Evolutionary conservation across 768 basidiomycete species (phyloP).

Genomic region (Leccinum uliginosum): DNA sequence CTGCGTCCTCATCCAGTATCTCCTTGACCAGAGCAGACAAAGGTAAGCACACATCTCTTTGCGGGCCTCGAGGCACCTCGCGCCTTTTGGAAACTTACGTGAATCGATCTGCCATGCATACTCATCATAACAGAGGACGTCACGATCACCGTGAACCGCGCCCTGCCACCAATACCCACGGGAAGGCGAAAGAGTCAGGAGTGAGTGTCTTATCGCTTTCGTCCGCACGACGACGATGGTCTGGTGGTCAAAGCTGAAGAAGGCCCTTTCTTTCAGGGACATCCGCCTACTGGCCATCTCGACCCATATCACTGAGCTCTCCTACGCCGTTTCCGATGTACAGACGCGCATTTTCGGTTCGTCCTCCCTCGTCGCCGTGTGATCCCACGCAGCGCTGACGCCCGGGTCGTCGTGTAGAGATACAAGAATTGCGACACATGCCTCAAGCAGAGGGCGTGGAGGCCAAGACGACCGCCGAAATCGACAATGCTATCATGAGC

Average conservation of each 20-base stretch:
- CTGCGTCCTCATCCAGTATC: conserved; percentile 43
- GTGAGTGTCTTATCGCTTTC: conserved; percentile 43
- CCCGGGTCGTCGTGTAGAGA: conserved; percentile 47
- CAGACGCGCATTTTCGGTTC: conserved; percentile 88
- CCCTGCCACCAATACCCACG: conserved; percentile 38
- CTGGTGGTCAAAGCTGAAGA: conserved; percentile 27
- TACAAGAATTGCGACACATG: conserved; percentile 89
- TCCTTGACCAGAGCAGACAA: conserved; percentile 60
- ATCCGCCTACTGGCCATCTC: conserved; percentile 73
- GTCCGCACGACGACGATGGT: conserved; percentile 18
- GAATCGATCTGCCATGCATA: conserved; percentile 27
- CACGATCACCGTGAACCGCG: conserved; percentile 59
- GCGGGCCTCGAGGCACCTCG: conserved; percentile 20
- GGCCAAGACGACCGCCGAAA: conserved; percentile 60
- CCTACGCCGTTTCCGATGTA: conserved; percentile 83
- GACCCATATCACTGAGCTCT: conserved; percentile 83
- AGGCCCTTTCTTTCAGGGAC: conserved; percentile 46
- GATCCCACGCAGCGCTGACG: conserved; percentile 9
- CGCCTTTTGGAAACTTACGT: conserved; percentile 31
- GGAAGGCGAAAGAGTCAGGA: conserved; percentile 61
- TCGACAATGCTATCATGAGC: conserved; percentile 76
- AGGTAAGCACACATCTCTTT: conserved; percentile 49
- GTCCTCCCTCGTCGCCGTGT: conserved; percentile 9
- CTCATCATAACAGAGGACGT: conserved; percentile 53
- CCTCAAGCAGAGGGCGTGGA: conserved; percentile 55